Percentiles rank a stretch among this genome's conserved stretches.
phyloP scores from a whole-genome alignment of 2,329 filamentous ascomycete genomes.

The Colletotrichum gloeosporioides region DNA sequence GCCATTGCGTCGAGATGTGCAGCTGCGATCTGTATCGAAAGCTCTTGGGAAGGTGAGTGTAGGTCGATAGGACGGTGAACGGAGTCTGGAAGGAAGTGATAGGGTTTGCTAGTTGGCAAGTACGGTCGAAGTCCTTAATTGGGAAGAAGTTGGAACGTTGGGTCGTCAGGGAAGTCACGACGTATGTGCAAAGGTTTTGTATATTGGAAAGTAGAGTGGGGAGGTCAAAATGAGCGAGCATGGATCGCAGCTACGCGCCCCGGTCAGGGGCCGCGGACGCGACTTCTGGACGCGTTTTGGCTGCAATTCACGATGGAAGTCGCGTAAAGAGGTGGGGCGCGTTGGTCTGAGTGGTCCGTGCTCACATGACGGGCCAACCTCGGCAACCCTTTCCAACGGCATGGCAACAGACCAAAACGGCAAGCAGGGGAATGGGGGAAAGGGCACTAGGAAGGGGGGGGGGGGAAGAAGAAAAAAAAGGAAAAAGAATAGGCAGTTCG shows the following conservation, averaged over 20 bases:
- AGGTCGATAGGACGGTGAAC: background rate
- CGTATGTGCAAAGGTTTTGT: constrained; percentile 18
- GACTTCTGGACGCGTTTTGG: constrained; percentile 15
- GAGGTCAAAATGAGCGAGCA: constrained; percentile 12
- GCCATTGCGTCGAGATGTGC: constrained; percentile 19
- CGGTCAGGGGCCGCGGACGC: constrained; percentile 10
- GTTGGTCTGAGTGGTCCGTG: background rate
- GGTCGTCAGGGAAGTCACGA: background rate
- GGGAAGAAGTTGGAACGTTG: background rate
- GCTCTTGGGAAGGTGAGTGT: background rate
- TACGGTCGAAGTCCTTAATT: background rate
- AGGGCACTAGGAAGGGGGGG: background rate
- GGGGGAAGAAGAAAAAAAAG: background rate
- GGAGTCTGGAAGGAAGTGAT: background rate
- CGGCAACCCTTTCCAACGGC: background rate
- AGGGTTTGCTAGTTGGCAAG: background rate
- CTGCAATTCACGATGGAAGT: constrained; percentile 4
- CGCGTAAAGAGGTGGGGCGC: constrained; percentile 18
- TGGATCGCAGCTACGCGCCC: constrained; percentile 11
- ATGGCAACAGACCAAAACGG: background rate
- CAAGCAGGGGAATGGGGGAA: background rate
- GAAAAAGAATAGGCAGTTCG: background rate
- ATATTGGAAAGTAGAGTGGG: constrained; percentile 16
- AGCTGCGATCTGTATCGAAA: background rate
- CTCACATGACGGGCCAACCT: constrained; percentile 3